Conservation (phyloP, 106 monocot species). For the Acorus gramineus region DNA sequence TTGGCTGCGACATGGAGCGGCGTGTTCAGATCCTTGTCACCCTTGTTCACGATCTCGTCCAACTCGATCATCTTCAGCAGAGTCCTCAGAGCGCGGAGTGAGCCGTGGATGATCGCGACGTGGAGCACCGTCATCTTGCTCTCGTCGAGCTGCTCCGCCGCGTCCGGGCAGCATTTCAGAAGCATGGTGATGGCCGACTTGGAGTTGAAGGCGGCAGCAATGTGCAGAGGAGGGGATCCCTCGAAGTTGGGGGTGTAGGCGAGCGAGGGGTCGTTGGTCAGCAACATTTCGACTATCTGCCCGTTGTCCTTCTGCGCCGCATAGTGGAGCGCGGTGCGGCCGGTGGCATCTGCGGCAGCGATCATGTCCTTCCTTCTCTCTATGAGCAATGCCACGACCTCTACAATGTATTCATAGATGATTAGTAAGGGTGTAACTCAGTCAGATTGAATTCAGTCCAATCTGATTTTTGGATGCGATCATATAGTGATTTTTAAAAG, state of each 20-base stretch:
- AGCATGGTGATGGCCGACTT: conserved; percentile 15
- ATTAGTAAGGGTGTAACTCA: too few relatives aligned
- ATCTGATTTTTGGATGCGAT: too few relatives aligned
- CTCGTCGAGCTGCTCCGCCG: conserved; percentile 16
- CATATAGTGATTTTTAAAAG: too few relatives aligned
- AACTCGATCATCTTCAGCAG: conserved; percentile 13
- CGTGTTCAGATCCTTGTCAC: conserved; percentile 18
- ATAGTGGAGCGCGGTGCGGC: conserved; percentile 29
- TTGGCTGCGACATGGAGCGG: conserved; percentile 30
- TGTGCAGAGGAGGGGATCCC: conserved; percentile 18
- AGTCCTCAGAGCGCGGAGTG: conserved; percentile 14
- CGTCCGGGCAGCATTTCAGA: conserved; percentile 25
- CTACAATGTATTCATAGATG: too few relatives aligned
- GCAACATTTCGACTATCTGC: conserved; percentile 18
- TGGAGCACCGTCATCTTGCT: conserved; percentile 21
- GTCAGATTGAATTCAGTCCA: too few relatives aligned
- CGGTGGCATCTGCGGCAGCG: conserved; percentile 2
- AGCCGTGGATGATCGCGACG: conserved; percentile 12
- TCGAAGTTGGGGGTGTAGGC: conserved; percentile 13
- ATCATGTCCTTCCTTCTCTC: conserved; percentile 5
- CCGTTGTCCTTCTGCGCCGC: conserved; percentile 20
- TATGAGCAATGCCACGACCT: too few relatives aligned
- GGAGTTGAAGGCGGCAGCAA: conserved; percentile 17
- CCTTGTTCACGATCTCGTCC: conserved; percentile 30
- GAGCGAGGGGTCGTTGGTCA: conserved; percentile 9